phyloP scores from a whole-genome alignment of 306 rosid species.

The Trichosanthes truncata region DNA sequence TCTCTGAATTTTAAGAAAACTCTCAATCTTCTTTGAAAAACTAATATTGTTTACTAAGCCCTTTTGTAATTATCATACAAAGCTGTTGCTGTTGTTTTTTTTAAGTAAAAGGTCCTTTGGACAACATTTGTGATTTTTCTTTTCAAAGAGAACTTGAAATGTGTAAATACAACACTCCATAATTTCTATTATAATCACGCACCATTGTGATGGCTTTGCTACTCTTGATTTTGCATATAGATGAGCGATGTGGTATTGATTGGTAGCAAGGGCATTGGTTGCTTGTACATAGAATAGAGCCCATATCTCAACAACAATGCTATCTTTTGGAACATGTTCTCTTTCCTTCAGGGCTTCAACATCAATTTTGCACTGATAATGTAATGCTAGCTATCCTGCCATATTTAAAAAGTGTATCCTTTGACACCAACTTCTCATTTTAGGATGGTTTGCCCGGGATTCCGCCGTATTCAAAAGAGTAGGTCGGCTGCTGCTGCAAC shows the following conservation, averaged over 20 bases:
- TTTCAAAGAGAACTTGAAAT: neutral
- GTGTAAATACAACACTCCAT: neutral
- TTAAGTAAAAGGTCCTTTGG: neutral
- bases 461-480: conserved; percentile 48
- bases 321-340: neutral
- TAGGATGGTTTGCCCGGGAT: conserved; percentile 97
- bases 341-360: neutral
- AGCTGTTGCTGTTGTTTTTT: neutral
- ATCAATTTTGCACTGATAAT: neutral
- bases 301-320: neutral
- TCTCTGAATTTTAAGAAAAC: neutral
- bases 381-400: neutral
- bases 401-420: neutral
- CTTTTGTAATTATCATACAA: neutral
- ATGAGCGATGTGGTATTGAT: neutral
- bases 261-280: neutral
- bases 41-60: neutral
- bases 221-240: neutral
- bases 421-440: conserved; percentile 24
- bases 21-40: neutral
- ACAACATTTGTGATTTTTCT: too few relatives aligned
- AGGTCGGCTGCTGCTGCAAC: conserved; percentile 48
- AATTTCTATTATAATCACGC: neutral
- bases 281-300: neutral
- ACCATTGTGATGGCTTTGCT: neutral